Evolutionary conservation across 1,284 basidiomycete genomes (phyloP), one percentile per base, ranked within the genome.

Genomic region (Mycena sp.): DNA sequence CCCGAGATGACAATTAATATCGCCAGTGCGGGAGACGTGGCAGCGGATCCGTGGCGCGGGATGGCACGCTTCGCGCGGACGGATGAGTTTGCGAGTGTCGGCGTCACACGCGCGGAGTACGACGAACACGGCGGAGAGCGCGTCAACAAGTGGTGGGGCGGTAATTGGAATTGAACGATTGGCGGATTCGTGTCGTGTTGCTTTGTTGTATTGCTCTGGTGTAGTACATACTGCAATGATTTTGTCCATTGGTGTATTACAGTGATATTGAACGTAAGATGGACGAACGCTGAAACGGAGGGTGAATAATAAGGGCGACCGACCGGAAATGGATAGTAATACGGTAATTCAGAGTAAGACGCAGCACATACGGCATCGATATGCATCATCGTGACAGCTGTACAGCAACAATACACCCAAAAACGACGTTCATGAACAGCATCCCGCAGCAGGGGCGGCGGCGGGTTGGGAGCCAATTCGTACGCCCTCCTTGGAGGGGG

Each of bases 111-210:
- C 70, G 87, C 84, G 4, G 93, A 98, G 72, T 99, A 98, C 69
- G 89, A 95, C 3, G 98, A 99, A 76, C 88, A 89, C 79, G 97
- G 97, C 0, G 87, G 88, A 1, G 96, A 98, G 76, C 77, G 91
- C 37, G 81, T 91, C 60, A 87, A 86, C 70, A 79, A 81, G 65
- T 93, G 92, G 92, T 94, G 92, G 91, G 92, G 90, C 65, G 86
- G 91, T 25, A 94, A 94, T 73, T 92, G 91, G 90, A 92, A 92
- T 69, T 76, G 30, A 37, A 28, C 69, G 72, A 14, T 19, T 25
- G 29, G 26, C 10, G 19, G 11, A 16, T 54, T 37, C 41, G 23
- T 46, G 38, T 54, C 14, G 17, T 29, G 48, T 62, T 51, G 30
- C 45, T 62, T 51, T 28, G 44, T 14, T 21, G 16, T 46, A 40